Percentiles rank a stretch among this genome's conserved stretches.
These are phyloP conservation scores for Ananas comosus DNA, from an alignment of 176 grass and related monocot genomes.

Conservation along the genomic window DNA sequence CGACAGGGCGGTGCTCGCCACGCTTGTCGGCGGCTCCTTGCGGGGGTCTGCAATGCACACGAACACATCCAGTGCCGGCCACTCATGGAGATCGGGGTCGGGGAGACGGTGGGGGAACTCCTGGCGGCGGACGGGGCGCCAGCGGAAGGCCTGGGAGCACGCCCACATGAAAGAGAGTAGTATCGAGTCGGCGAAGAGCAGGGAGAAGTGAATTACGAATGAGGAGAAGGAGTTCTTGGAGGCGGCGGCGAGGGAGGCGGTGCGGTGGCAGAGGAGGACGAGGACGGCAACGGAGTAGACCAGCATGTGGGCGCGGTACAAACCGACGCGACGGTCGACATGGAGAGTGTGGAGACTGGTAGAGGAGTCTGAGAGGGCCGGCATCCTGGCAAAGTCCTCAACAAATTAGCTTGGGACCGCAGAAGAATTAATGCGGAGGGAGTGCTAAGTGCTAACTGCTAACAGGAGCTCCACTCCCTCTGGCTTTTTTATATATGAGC, in stretches of 20 bases:
- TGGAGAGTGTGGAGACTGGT: constrained; percentile 12
- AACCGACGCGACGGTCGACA: neutral
- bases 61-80: constrained; percentile 38
- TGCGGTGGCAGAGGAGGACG: constrained; percentile 12
- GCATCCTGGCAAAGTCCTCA: neutral
- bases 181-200: constrained; percentile 27
- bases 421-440: neutral
- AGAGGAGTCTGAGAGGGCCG: neutral
- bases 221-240: neutral
- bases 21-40: constrained; percentile 33
- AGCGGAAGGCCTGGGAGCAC: constrained; percentile 19
- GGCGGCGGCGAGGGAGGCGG: neutral
- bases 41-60: constrained; percentile 37
- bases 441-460: no score
- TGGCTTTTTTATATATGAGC: no score
- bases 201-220: neutral
- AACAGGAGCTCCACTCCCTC: neutral
- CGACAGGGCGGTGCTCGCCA: constrained; percentile 32
- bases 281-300: constrained; percentile 15
- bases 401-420: neutral
- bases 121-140: constrained; percentile 28
- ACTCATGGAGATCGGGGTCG: neutral
- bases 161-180: constrained; percentile 28
- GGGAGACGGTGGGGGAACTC: constrained; percentile 24
- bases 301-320: constrained; percentile 20